phyloP scores from a whole-genome alignment of 148 eudicot species.

The Pouteria glomerata region DNA sequence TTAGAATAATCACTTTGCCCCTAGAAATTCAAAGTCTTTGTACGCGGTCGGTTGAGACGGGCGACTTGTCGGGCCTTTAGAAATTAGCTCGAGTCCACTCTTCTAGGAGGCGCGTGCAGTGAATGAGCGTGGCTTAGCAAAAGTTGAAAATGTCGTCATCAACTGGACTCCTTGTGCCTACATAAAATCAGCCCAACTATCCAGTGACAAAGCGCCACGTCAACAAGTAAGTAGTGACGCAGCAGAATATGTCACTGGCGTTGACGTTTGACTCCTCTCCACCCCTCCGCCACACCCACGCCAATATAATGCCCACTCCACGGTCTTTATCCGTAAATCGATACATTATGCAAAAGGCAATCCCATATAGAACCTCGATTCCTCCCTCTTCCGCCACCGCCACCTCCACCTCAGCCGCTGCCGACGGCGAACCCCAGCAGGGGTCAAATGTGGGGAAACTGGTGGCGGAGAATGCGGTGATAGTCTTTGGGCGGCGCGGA shows the following conservation, averaged over 20 bases:
- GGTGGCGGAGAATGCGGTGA: conserved; percentile 59
- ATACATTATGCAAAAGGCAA: conserved; percentile 44
- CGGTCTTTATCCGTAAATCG: neutral
- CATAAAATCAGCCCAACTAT: neutral
- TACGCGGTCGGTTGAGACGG: too few species aligned
- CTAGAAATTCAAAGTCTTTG: too few species aligned
- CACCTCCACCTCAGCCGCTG: conserved; percentile 1
- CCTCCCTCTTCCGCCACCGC: conserved; percentile 19
- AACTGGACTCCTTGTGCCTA: neutral
- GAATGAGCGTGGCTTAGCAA: neutral
- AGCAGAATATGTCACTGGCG: conserved; percentile 22
- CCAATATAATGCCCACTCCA: neutral
- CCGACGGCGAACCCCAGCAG: conserved; percentile 1
- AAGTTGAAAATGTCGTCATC: neutral
- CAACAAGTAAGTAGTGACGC: conserved; percentile 23
- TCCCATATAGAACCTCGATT: conserved; percentile 37
- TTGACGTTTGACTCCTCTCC: conserved; percentile 27
- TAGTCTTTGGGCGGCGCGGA: conserved; percentile 57
- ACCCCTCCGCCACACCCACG: neutral
- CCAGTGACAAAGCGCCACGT: conserved; percentile 16
- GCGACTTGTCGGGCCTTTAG: too few species aligned
- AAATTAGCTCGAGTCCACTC: neutral
- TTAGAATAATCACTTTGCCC: too few species aligned
- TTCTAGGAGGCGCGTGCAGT: neutral
- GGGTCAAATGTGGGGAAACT: conserved; percentile 10